Evolutionary conservation across 176 grass and related monocot genomes (phyloP).

Genomic region (Aegilops bicornis): DNA sequence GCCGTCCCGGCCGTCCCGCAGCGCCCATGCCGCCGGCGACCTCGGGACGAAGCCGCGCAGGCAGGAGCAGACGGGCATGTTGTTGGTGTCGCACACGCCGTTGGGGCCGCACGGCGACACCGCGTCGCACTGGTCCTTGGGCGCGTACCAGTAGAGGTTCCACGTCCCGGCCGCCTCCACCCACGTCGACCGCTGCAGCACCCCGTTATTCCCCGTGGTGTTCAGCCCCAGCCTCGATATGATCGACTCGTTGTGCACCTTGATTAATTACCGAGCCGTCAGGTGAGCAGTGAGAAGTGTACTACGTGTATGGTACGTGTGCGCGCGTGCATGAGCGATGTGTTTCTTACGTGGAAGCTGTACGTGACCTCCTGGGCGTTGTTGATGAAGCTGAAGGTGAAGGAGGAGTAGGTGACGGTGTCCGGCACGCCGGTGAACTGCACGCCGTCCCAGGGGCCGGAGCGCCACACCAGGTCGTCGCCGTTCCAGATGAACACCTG

Average conservation of each 20-base stretch:
- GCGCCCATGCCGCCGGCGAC: conserved; percentile 33
- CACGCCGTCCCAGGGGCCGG: conserved; percentile 53
- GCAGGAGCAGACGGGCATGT: conserved; percentile 44
- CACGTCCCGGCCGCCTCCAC: conserved; percentile 34
- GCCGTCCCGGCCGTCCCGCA: conserved; percentile 42
- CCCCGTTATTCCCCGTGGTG: conserved; percentile 26
- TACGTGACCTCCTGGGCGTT: conserved; percentile 45
- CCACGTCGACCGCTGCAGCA: conserved; percentile 57
- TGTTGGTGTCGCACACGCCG: conserved; percentile 52
- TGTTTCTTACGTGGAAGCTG: conserved; percentile 37
- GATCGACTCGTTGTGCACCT: conserved; percentile 40
- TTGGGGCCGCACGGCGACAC: conserved; percentile 52
- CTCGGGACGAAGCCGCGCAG: conserved; percentile 41
- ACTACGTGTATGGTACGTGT: neutral
- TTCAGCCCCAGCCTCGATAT: conserved; percentile 49
- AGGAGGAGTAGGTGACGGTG: conserved; percentile 35
- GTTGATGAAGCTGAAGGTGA: conserved; percentile 57
- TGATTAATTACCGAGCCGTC: neutral
- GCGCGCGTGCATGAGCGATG: too few species aligned
- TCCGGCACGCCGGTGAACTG: conserved; percentile 67
- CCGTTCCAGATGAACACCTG: conserved; percentile 56
- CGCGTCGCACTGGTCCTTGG: conserved; percentile 58
- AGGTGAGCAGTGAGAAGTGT: neutral
- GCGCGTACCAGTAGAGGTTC: conserved; percentile 59
- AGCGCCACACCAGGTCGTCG: conserved; percentile 35